Conservation (phyloP, 1,139 yeast genomes). For the Geotrichum phurueaensis region DNA sequence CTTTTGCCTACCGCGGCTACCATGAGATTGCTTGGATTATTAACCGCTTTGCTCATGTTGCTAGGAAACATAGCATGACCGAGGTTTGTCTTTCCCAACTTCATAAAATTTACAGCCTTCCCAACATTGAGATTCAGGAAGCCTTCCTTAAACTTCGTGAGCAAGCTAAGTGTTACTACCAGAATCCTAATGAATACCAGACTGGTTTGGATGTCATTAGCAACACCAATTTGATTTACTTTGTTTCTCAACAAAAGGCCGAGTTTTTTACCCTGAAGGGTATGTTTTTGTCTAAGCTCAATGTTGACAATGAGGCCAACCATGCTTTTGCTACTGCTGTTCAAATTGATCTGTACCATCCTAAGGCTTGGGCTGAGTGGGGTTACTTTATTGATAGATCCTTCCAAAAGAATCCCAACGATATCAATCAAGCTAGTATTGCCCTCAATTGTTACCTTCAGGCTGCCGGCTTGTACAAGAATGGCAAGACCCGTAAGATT, state of each 20-base stretch:
- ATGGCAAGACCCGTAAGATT: constrained; percentile 80
- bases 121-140: constrained; percentile 96
- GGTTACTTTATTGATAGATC: constrained; percentile 90
- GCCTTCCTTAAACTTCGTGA: constrained; percentile 93
- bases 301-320: constrained; percentile 89
- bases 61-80: constrained; percentile 92
- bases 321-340: constrained; percentile 98
- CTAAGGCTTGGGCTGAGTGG: constrained; percentile 99
- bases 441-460: constrained; percentile 94
- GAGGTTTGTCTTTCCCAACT: constrained; percentile 92
- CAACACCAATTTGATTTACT: constrained; percentile 90
- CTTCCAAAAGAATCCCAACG: constrained; percentile 77
- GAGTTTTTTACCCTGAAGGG: constrained; percentile 96
- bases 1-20: constrained; percentile 94
- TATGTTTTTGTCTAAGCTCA: constrained; percentile 88
- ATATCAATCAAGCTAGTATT: constrained; percentile 80
- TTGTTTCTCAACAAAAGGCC: constrained; percentile 96
- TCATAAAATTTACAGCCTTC: constrained; percentile 89
- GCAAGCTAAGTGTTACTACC: constrained; percentile 96
- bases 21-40: constrained; percentile 99
- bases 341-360: constrained; percentile 84
- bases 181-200: constrained; percentile 76
- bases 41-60: constrained; percentile 96
- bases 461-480: constrained; percentile 94
- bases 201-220: constrained; percentile 96